These are phyloP conservation scores for Tuber indicum DNA, from an alignment of 495 filamentous ascomycete species.

Conservation along the genomic window DNA sequence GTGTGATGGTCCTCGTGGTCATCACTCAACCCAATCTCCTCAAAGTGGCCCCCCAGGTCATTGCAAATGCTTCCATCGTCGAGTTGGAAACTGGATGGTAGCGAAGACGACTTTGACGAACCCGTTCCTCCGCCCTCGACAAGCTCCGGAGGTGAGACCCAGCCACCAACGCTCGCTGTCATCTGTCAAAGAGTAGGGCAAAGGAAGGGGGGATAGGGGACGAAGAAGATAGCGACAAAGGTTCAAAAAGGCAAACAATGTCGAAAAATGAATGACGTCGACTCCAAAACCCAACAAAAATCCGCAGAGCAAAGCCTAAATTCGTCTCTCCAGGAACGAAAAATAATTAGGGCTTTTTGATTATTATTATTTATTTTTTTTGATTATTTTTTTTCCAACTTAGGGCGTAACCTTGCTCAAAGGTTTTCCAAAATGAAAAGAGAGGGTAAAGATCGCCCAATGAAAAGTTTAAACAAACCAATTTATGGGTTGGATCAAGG, in stretches of 20 bases:
- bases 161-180: conserved; percentile 32
- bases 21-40: conserved; percentile 86
- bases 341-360: background rate
- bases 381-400: background rate
- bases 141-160: conserved; percentile 35
- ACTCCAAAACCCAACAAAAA: conserved; percentile 2
- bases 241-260: background rate
- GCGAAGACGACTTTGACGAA: conserved; percentile 85
- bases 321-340: conserved; percentile 5
- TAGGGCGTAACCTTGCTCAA: background rate
- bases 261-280: conserved; percentile 33
- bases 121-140: conserved; percentile 54
- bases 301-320: background rate
- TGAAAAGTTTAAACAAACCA: conserved; percentile 25
- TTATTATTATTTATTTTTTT: background rate
- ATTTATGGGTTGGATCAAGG: conserved; percentile 32
- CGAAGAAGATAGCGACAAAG: background rate
- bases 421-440: background rate
- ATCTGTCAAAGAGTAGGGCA: conserved; percentile 1
- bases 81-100: conserved; percentile 68
- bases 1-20: conserved; percentile 19
- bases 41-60: conserved; percentile 72
- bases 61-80: conserved; percentile 60
- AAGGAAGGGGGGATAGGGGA: background rate
- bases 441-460: conserved; percentile 6